Conservation (phyloP, 768 basidiomycete genomes). For the Termitomyces sp. region DNA sequence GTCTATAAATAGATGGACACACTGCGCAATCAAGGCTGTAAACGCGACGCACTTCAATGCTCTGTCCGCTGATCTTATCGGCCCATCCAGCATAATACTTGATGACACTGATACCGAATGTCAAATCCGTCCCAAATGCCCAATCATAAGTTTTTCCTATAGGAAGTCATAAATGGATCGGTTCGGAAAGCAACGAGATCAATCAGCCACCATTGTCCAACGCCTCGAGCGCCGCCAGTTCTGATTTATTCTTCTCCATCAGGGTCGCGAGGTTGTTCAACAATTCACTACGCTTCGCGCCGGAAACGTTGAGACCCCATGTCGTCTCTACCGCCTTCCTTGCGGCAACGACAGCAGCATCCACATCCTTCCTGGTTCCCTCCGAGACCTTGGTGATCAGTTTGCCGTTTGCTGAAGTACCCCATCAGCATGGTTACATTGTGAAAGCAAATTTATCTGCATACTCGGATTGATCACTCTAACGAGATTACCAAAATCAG, state of each 20-base stretch:
- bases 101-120: conserved; percentile 27
- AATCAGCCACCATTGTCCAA: conserved; percentile 34
- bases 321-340: conserved; percentile 27
- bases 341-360: conserved; percentile 65
- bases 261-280: conserved; percentile 45
- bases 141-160: conserved; percentile 25
- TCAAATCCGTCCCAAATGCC: conserved; percentile 20
- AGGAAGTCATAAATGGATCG: background rate
- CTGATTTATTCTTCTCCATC: conserved; percentile 40
- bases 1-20: conserved; percentile 20
- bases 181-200: background rate
- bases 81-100: conserved; percentile 59
- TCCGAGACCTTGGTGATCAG: conserved; percentile 50
- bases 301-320: conserved; percentile 48
- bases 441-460: background rate
- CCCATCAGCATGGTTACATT: conserved; percentile 5
- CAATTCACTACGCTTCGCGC: conserved; percentile 30
- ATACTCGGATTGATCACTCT: conserved; percentile 53
- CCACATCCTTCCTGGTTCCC: conserved; percentile 65
- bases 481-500: conserved; percentile 20
- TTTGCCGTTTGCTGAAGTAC: conserved; percentile 51
- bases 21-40: background rate
- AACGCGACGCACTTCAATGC: conserved; percentile 31
- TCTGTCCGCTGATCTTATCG: conserved; percentile 49
- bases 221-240: conserved; percentile 45